These are phyloP conservation scores for Orobanche coerulescens DNA, from an alignment of 257 asterid genomes.

Conservation along the genomic window DNA sequence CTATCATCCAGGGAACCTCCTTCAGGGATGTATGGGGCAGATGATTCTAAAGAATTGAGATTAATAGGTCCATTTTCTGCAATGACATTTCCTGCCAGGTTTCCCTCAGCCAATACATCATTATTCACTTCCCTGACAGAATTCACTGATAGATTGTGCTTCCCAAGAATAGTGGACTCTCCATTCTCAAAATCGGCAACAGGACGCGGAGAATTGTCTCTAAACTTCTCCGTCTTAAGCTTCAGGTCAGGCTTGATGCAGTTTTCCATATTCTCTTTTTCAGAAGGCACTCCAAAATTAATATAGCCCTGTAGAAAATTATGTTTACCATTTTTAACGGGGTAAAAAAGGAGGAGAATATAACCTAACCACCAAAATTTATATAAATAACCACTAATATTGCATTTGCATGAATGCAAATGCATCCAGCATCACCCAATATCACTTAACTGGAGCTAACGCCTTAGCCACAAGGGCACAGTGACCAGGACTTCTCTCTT, in stretches of 20 bases:
- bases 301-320: constrained; percentile 63
- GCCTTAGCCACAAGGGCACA: background rate
- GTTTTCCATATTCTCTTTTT: constrained; percentile 44
- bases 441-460: background rate
- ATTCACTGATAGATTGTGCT: constrained; percentile 39
- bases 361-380: constrained; percentile 3
- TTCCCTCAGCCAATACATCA: constrained; percentile 34
- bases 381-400: constrained; percentile 12
- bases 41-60: constrained; percentile 32
- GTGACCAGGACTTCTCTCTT: background rate
- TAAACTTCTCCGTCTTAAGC: constrained; percentile 47
- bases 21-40: constrained; percentile 27
- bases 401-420: constrained; percentile 5
- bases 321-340: constrained; percentile 17
- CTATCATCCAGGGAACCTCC: constrained; percentile 25
- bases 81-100: constrained; percentile 23
- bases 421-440: constrained; percentile 4
- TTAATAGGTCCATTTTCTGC: constrained; percentile 26
- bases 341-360: constrained; percentile 9
- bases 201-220: constrained; percentile 33
- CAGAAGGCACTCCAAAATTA: constrained; percentile 85
- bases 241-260: constrained; percentile 45
- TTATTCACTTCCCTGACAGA: constrained; percentile 31
- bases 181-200: constrained; percentile 63
- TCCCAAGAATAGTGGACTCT: constrained; percentile 57